Evolutionary conservation across 805 yeast species (phyloP), one percentile per base, ranked within the genome.

Genomic region (Candida sithepensis): DNA sequence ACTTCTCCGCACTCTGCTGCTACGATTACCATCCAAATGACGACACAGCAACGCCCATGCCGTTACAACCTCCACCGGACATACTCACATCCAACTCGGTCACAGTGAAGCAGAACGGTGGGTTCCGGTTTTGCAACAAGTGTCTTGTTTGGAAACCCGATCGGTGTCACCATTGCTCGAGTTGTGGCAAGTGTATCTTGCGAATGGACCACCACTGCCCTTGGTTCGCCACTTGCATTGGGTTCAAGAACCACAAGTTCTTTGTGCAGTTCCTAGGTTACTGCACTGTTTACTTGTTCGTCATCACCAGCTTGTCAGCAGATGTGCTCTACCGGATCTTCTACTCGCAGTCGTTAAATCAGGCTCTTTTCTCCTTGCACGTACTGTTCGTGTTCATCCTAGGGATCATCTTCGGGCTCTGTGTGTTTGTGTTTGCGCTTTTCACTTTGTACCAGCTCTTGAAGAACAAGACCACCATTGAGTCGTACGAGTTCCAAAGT

Each of bases 211-310:
- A 79, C 54, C 82, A 79, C 59, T 79, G 84, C 53, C 97, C 97
- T 0, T 92, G 98, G 98, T 89, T 90, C 65, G 84, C 96, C 2
- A 73, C 81, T 4, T 91, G 97, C 64, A 78, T 92, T 48, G 98
- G 98, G 0, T 85, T 79, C 66, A 69, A 69, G 24, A 92, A 92
- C 66, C 90, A 87, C 54, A 86, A 89, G 66, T 79, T 72, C 61
- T 92, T 91, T 60, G 63, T 88, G 23, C 96, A 89, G 62, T 85
- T 86, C 60, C 64, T 90, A 45, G 40, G 74, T 6, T 82, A 83
- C 58, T 69, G 79, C 2, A 67, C 81, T 2, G 23, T 75, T 0
- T 82, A 78, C 57, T 63, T 84, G 1, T 48, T 65, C 1, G 46
- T 74, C 10, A 72, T 80, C 7, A 66, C 77, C 13, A 21, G 60